phyloP scores from a whole-genome alignment of 108 stramenopile genomes.

The Cyclotella atomus region DNA sequence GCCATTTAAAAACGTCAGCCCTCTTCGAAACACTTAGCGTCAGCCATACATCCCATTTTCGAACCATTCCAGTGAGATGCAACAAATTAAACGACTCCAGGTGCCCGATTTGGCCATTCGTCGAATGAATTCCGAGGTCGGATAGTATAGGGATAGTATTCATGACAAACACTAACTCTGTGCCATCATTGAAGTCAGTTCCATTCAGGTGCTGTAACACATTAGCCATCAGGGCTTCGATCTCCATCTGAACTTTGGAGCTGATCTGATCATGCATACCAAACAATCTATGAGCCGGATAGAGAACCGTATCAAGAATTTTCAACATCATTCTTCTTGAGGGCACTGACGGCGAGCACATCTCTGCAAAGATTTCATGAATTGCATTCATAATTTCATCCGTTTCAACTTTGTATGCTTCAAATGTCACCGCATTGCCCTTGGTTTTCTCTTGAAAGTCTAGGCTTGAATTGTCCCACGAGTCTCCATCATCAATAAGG shows the following conservation, averaged over 20 bases:
- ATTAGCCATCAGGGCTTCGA: neutral
- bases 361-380: neutral
- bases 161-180: neutral
- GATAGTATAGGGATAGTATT: neutral
- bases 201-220: neutral
- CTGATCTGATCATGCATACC: neutral
- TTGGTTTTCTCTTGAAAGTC: neutral
- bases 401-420: neutral
- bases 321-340: neutral
- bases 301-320: neutral
- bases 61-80: neutral
- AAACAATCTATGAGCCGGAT: neutral
- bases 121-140: neutral
- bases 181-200: neutral
- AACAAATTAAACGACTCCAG: neutral
- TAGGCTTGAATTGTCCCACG: neutral
- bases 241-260: neutral
- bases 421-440: too few species aligned
- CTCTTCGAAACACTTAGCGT: neutral
- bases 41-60: neutral
- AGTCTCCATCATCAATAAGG: neutral
- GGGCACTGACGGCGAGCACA: neutral
- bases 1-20: neutral
- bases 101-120: neutral
- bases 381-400: neutral